Evolutionary conservation across 176 grass and related monocot genomes (phyloP).

Genomic region (Hyparrhenia diplandra): DNA sequence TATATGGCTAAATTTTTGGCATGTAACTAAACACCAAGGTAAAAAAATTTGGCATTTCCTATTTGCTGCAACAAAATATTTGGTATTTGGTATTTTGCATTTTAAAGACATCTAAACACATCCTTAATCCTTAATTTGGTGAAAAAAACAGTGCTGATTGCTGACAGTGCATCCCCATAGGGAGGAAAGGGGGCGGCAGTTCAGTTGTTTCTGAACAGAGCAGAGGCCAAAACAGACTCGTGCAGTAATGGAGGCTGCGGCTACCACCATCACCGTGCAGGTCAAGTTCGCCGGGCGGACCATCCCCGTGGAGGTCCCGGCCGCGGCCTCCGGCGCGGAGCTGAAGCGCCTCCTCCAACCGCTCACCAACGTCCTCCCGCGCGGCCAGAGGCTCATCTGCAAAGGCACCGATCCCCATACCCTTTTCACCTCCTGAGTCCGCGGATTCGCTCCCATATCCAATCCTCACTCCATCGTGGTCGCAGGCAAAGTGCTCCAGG

Average conservation of each 20-base stretch:
- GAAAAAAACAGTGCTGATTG: too few species aligned
- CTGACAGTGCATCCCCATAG: too few species aligned
- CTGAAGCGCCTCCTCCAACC: constrained; percentile 87
- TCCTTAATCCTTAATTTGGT: too few species aligned
- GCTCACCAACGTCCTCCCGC: constrained; percentile 90
- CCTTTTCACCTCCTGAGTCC: not conserved
- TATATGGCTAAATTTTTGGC: too few species aligned
- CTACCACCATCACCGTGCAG: constrained; percentile 55
- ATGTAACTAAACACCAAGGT: too few species aligned
- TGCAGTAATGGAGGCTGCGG: constrained; percentile 21
- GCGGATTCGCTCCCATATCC: not conserved
- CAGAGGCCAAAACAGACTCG: not conserved
- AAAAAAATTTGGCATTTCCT: too few species aligned
- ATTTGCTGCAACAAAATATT: too few species aligned
- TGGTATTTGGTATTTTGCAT: too few species aligned
- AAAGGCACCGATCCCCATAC: constrained; percentile 53
- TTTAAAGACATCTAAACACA: too few species aligned
- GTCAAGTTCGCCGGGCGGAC: constrained; percentile 86
- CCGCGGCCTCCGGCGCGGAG: constrained; percentile 36
- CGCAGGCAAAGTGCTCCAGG: constrained; percentile 73
- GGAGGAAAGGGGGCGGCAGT: too few species aligned
- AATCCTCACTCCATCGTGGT: not conserved
- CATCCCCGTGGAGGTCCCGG: constrained; percentile 53
- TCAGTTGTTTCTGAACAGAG: not conserved
- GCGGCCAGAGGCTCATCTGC: constrained; percentile 93